Evolutionary conservation across 768 basidiomycete species (phyloP).

Genomic region (Phaeotremella skinneri): DNA sequence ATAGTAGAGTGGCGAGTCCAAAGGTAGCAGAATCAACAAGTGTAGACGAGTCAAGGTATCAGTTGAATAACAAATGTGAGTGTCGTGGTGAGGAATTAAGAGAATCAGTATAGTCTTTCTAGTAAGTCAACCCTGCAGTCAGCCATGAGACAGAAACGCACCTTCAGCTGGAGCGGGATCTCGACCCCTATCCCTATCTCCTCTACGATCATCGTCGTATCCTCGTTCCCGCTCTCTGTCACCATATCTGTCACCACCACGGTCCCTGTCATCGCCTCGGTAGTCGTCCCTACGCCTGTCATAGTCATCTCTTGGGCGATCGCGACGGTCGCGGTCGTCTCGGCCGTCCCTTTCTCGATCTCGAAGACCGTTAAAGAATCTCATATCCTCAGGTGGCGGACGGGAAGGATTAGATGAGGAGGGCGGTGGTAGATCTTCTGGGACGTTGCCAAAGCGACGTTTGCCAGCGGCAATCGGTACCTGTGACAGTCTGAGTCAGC

Average conservation of each 20-base stretch:
- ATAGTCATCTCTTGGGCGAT: constrained; percentile 12
- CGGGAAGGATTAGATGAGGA: constrained; percentile 61
- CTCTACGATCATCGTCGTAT: constrained; percentile 24
- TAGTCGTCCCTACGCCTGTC: constrained; percentile 27
- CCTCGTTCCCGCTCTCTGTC: constrained; percentile 16
- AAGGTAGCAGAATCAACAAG: too few relatives aligned
- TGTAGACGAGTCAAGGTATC: background rate
- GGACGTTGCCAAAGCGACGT: constrained; percentile 85
- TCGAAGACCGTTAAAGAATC: constrained; percentile 53
- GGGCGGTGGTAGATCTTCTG: constrained; percentile 76
- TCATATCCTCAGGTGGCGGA: constrained; percentile 31
- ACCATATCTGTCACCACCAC: constrained; percentile 24
- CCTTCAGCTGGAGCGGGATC: constrained; percentile 65
- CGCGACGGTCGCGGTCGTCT: constrained; percentile 25
- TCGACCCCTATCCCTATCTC: constrained; percentile 49
- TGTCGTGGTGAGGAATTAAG: background rate
- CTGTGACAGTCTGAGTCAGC: constrained; percentile 37
- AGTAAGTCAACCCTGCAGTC: too few relatives aligned
- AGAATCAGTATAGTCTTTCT: background rate
- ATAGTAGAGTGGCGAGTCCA: constrained; percentile 14
- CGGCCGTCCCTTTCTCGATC: constrained; percentile 57
- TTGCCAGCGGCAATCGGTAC: constrained; percentile 70
- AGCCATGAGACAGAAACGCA: constrained; percentile 62
- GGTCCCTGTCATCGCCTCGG: constrained; percentile 18
- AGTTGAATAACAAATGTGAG: background rate